Evolutionary conservation across 371 early-diverging fungal genomes (phyloP).

Genomic region (Syncephalastrum monosporum): DNA sequence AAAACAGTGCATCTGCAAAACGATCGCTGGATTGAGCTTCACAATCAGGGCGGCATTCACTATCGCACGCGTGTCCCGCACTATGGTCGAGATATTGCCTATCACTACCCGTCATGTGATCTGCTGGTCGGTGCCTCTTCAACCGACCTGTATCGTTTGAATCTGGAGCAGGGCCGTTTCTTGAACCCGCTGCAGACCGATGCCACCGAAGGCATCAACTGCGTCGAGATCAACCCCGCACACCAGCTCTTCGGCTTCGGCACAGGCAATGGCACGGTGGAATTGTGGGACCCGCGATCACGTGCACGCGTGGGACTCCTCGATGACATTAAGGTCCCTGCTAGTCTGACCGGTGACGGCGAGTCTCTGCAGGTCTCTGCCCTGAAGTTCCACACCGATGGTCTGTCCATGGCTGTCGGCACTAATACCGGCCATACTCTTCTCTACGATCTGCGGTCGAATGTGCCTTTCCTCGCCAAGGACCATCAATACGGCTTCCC

Average conservation of each 20-base stretch:
- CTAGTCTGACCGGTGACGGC: slow-evolving; percentile 39
- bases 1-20: slow-evolving; percentile 92
- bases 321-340: slow-evolving; percentile 54
- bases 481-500: slow-evolving; percentile 97
- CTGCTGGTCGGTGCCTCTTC: slow-evolving; percentile 83
- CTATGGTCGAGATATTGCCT: slow-evolving; percentile 91
- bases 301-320: slow-evolving; percentile 72
- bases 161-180: slow-evolving; percentile 96
- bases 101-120: slow-evolving; percentile 93
- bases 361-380: slow-evolving; percentile 61
- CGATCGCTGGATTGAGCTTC: slow-evolving; percentile 96
- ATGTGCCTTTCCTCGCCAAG: slow-evolving; percentile 80
- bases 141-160: slow-evolving; percentile 89
- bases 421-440: slow-evolving; percentile 90
- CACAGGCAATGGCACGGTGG: slow-evolving; percentile 83
- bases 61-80: slow-evolving; percentile 95
- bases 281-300: slow-evolving; percentile 94
- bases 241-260: slow-evolving; percentile 93
- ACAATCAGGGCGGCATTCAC: slow-evolving; percentile 94
- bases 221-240: slow-evolving; percentile 81
- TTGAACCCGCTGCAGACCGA: slow-evolving; percentile 79
- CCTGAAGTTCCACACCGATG: slow-evolving; percentile 82
- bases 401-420: slow-evolving; percentile 89
- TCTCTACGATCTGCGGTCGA: slow-evolving; percentile 92
- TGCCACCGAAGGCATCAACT: slow-evolving; percentile 77